Percentiles rank a stretch among this genome's conserved stretches.
These are phyloP conservation scores for Saccharomycopsis oosterbeekiorum DNA, from an alignment of 805 yeast species.

Conservation along the genomic window DNA sequence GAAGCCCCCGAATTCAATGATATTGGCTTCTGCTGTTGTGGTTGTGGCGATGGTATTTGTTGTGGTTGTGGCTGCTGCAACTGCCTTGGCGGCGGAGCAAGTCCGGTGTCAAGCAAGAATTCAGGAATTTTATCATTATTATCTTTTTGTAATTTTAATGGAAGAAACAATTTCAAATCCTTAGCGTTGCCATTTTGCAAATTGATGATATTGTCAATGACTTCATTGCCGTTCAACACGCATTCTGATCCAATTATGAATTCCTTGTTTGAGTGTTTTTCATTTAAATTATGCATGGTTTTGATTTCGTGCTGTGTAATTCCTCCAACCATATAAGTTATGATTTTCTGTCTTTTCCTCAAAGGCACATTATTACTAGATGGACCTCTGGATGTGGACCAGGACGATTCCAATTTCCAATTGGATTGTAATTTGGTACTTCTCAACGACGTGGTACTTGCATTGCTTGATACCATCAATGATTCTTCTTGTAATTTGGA, in stretches of 20 bases:
- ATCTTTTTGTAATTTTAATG: slow-evolving; percentile 7
- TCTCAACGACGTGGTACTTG: slow-evolving; percentile 43
- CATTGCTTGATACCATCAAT: not conserved
- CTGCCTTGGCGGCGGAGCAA: slow-evolving; percentile 10
- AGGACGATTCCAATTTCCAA: slow-evolving; percentile 32
- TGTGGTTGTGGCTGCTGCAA: slow-evolving; percentile 1
- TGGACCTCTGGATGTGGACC: slow-evolving; percentile 27
- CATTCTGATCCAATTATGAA: slow-evolving; percentile 77
- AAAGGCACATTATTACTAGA: slow-evolving; percentile 22
- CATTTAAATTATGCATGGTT: slow-evolving; percentile 60
- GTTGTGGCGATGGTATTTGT: not conserved
- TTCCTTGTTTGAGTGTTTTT: slow-evolving; percentile 48
- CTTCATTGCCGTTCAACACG: slow-evolving; percentile 43
- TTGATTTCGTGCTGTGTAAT: slow-evolving; percentile 74
- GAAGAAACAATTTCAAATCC: slow-evolving; percentile 11
- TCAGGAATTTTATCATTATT: slow-evolving; percentile 9
- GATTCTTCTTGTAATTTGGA: slow-evolving; percentile 29
- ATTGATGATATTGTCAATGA: slow-evolving; percentile 30
- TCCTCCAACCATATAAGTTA: slow-evolving; percentile 86
- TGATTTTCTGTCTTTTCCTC: slow-evolving; percentile 48
- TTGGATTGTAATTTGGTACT: slow-evolving; percentile 66
- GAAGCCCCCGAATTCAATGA: not conserved
- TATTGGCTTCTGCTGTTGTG: not conserved
- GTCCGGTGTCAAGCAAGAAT: slow-evolving; percentile 10
- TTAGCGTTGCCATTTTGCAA: slow-evolving; percentile 22